Percentiles rank a stretch among this genome's conserved stretches.
These are phyloP conservation scores for Dittrichia graveolens DNA, from an alignment of 129 eudicot species.

Conservation along the genomic window DNA sequence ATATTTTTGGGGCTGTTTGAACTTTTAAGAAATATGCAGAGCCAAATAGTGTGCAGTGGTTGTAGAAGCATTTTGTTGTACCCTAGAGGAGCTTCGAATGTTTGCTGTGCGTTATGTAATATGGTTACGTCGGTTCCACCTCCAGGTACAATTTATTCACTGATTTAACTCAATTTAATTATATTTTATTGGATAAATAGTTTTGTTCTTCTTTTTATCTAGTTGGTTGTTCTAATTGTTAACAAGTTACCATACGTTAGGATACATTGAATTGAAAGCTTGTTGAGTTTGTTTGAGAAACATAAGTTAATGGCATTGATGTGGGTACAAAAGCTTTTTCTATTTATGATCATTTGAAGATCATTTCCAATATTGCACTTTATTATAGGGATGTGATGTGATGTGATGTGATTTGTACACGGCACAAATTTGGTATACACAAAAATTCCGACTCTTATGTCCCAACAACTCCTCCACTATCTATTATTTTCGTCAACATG, in stretches of 20 bases:
- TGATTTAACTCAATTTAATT: background rate
- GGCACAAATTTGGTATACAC: too few relatives aligned
- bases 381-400: too few relatives aligned
- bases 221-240: conserved; percentile 16
- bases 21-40: conserved; percentile 78
- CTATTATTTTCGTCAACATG: too few relatives aligned
- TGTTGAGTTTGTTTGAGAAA: background rate
- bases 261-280: background rate
- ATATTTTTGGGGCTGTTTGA: conserved; percentile 43
- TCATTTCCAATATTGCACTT: too few relatives aligned
- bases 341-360: too few relatives aligned
- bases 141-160: conserved; percentile 60
- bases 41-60: conserved; percentile 78
- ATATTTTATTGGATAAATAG: conserved; percentile 30
- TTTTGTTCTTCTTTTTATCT: conserved; percentile 39
- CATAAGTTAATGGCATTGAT: background rate
- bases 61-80: conserved; percentile 75
- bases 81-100: conserved; percentile 87
- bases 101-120: conserved; percentile 71
- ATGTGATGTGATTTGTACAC: too few relatives aligned
- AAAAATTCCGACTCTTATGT: too few relatives aligned
- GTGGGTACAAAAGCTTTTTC: too few relatives aligned
- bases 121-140: conserved; percentile 69
- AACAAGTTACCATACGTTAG: background rate
- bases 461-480: too few relatives aligned